Evolutionary conservation across 495 filamentous ascomycete species (phyloP).

Genomic region (Penicillium subrubescens): DNA sequence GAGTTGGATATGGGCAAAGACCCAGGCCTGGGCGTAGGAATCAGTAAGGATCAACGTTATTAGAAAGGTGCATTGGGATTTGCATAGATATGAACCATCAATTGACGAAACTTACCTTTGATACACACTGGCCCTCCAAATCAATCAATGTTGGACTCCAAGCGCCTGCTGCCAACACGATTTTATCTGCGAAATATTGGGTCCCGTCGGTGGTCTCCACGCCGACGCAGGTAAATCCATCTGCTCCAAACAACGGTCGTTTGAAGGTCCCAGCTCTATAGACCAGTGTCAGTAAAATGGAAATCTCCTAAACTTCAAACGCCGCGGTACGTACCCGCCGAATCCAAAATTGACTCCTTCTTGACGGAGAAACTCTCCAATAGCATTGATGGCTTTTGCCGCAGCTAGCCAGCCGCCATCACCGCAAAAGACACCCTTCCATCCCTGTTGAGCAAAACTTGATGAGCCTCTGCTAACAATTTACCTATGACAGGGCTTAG

Average conservation of each 20-base stretch:
- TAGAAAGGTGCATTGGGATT: background rate
- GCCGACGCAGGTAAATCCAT: slow-evolving; percentile 27
- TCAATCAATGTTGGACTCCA: slow-evolving; percentile 42
- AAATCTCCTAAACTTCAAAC: background rate
- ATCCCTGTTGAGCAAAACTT: slow-evolving; percentile 9
- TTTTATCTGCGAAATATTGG: slow-evolving; percentile 37
- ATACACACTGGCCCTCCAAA: slow-evolving; percentile 44
- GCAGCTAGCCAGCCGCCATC: slow-evolving; percentile 28
- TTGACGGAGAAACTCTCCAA: slow-evolving; percentile 13
- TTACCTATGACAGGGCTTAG: background rate
- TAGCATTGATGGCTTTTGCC: slow-evolving; percentile 26
- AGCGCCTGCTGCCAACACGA: slow-evolving; percentile 40
- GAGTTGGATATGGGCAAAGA: slow-evolving; percentile 50
- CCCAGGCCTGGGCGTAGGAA: slow-evolving; percentile 35
- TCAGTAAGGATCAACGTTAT: background rate
- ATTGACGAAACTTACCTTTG: slow-evolving; percentile 17
- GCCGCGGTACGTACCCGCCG: slow-evolving; percentile 11
- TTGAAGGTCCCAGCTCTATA: slow-evolving; percentile 22
- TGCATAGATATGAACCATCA: background rate
- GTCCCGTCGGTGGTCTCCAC: slow-evolving; percentile 37
- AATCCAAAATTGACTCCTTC: slow-evolving; percentile 23
- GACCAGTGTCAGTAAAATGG: background rate
- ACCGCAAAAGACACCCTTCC: slow-evolving; percentile 19
- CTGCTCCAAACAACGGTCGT: slow-evolving; percentile 14
- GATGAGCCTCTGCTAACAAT: background rate